Conservation (phyloP, 495 filamentous ascomycete species). For the Aspergillus bertholletiae region DNA sequence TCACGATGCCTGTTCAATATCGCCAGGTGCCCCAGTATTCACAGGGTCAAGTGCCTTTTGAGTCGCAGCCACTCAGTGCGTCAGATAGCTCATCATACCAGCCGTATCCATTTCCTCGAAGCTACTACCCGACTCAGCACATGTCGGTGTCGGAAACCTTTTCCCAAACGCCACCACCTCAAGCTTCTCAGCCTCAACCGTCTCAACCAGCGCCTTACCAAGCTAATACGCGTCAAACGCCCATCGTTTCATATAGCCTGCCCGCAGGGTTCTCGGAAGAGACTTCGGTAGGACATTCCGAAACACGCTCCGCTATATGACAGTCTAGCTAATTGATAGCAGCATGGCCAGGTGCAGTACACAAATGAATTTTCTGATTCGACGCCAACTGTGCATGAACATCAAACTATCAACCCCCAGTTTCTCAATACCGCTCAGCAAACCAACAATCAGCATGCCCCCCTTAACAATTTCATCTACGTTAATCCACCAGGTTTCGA, state of each 20-base stretch:
- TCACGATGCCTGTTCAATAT: conserved; percentile 27
- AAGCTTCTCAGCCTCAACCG: conserved; percentile 23
- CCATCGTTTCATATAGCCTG: conserved; percentile 25
- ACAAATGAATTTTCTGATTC: conserved; percentile 29
- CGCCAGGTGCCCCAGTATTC: conserved; percentile 32
- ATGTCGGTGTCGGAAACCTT: conserved; percentile 29
- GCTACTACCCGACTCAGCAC: conserved; percentile 32
- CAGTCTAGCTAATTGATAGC: conserved; percentile 4
- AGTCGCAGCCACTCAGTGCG: conserved; percentile 26
- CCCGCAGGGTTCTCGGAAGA: conserved; percentile 25
- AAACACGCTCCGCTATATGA: background rate
- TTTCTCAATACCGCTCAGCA: conserved; percentile 29
- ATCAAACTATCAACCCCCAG: conserved; percentile 41
- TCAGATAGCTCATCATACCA: conserved; percentile 33
- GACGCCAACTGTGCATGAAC: conserved; percentile 20
- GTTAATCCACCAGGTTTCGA: conserved; percentile 26
- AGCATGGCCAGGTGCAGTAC: conserved; percentile 31
- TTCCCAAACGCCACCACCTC: conserved; percentile 17
- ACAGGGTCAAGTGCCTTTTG: conserved; percentile 33
- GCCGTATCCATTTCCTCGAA: conserved; percentile 28
- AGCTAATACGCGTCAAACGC: conserved; percentile 13
- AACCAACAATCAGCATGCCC: conserved; percentile 8
- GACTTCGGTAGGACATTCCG: conserved; percentile 18
- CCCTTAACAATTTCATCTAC: conserved; percentile 30
- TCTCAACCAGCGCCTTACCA: conserved; percentile 16